A percentile compares a stretch with the other conserved stretches of the same genome.
These are phyloP conservation scores for Apiotrichum domesticum DNA, from an alignment of 1,284 basidiomycete genomes.

Conservation along the genomic window DNA sequence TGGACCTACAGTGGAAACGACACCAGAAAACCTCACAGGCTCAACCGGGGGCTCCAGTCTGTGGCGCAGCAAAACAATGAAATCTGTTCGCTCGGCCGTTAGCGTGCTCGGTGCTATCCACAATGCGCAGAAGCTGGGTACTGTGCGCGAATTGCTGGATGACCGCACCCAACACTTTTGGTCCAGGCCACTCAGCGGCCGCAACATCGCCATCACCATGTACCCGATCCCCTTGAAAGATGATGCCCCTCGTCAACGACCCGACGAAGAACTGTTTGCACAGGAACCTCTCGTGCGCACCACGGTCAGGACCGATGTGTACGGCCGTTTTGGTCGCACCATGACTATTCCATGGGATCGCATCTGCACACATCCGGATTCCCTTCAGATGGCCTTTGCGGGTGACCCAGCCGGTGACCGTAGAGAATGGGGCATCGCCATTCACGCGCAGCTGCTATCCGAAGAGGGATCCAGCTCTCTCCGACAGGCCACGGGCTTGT, in stretches of 20 bases:
- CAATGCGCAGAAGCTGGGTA: constrained; percentile 45
- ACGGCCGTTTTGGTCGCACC: constrained; percentile 64
- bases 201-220: constrained; percentile 31
- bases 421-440: constrained; percentile 17
- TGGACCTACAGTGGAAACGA: too few species aligned
- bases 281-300: constrained; percentile 52
- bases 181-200: constrained; percentile 32
- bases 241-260: constrained; percentile 1
- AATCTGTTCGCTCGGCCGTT: too few species aligned
- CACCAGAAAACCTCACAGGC: too few species aligned
- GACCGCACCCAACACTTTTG: constrained; percentile 66
- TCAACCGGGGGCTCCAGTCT: too few species aligned
- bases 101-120: constrained; percentile 21
- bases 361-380: constrained; percentile 58
- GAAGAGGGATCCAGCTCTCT: constrained; percentile 9
- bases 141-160: constrained; percentile 65
- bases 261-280: constrained; percentile 26
- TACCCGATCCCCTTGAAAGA: constrained; percentile 21
- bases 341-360: constrained; percentile 63
- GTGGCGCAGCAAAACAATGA: too few species aligned
- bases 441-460: constrained; percentile 21
- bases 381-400: constrained; percentile 57
- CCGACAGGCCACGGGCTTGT: neutral
- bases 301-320: constrained; percentile 56
- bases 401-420: constrained; percentile 49